These are phyloP conservation scores for Biscogniauxia marginata DNA, from an alignment of 2,329 filamentous ascomycete genomes.

Conservation along the genomic window DNA sequence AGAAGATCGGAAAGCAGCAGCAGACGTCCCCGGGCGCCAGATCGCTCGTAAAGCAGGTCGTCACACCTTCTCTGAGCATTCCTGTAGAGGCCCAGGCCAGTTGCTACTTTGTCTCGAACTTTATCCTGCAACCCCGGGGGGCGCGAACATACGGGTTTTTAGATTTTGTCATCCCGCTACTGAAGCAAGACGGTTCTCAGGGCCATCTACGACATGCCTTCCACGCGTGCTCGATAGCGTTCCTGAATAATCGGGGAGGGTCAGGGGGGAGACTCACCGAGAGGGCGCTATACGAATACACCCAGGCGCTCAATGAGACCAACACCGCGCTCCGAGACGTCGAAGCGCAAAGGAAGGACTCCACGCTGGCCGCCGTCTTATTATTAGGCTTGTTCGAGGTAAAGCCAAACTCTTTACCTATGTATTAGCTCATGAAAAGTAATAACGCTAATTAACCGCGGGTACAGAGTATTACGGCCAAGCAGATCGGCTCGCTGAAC, in stretches of 20 bases:
- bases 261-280: conserved; percentile 35
- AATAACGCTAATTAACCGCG: neutral
- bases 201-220: conserved; percentile 57
- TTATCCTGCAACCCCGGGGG: conserved; percentile 52
- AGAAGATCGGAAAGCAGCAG: conserved; percentile 34
- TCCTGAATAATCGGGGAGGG: conserved; percentile 51
- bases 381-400: conserved; percentile 61
- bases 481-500: conserved; percentile 52
- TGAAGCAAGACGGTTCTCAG: conserved; percentile 43
- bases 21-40: conserved; percentile 12
- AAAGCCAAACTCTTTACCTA: conserved; percentile 6
- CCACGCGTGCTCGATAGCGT: conserved; percentile 57
- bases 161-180: conserved; percentile 57
- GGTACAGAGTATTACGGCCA: conserved; percentile 50
- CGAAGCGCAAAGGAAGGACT: conserved; percentile 49
- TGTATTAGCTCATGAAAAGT: conserved; percentile 2
- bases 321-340: conserved; percentile 54
- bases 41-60: conserved; percentile 22
- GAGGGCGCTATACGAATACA: conserved; percentile 52
- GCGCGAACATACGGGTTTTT: conserved; percentile 55
- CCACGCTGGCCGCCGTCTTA: conserved; percentile 58
- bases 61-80: conserved; percentile 41
- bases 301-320: conserved; percentile 51
- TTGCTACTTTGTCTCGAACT: conserved; percentile 62
- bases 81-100: conserved; percentile 54